A percentile compares a stretch with the other conserved stretches of the same genome.
Evolutionary conservation across 805 yeast species (phyloP).

Genomic region (Ogataea salicorniae): DNA sequence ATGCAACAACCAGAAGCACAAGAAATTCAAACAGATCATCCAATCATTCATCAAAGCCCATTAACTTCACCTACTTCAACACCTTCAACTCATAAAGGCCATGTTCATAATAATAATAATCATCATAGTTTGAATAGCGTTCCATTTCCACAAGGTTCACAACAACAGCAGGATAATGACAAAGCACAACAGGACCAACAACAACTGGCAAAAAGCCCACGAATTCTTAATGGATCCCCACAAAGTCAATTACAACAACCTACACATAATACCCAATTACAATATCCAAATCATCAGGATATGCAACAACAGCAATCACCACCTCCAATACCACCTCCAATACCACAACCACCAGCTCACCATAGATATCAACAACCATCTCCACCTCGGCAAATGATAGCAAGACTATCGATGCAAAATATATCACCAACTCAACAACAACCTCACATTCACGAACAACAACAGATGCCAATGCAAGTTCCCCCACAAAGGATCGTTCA

Average conservation of each 20-base stretch:
- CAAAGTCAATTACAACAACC: no score
- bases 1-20: conserved; percentile 21
- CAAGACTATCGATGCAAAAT: background rate
- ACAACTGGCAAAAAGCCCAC: no score
- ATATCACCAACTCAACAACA: background rate
- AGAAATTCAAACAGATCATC: conserved; percentile 13
- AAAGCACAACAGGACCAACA: no score
- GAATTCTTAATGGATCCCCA: no score
- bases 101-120: background rate
- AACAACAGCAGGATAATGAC: no score
- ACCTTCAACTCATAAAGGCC: no score
- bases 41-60: conserved; percentile 9
- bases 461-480: background rate
- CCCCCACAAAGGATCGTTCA: no score
- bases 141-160: no score
- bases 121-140: no score
- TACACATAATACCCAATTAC: background rate
- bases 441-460: background rate
- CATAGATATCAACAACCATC: no score
- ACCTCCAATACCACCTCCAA: background rate
- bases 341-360: background rate
- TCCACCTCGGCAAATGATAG: background rate
- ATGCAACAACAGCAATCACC: background rate
- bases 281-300: background rate
- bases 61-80: background rate